Conservation (phyloP, 495 filamentous ascomycete species). For the Podospora appendiculata region DNA sequence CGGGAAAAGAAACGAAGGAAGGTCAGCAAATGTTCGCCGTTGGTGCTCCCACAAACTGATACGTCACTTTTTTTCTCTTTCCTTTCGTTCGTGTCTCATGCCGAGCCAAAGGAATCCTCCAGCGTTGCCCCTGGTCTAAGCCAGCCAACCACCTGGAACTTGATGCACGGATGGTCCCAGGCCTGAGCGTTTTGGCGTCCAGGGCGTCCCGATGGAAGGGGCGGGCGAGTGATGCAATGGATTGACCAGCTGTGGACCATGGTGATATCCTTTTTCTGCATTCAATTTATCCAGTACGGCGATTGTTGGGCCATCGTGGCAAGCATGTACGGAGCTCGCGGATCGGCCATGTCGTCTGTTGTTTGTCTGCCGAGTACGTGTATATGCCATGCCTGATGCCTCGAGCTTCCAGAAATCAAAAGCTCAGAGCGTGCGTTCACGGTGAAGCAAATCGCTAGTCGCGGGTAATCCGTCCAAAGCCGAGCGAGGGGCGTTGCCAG, state of each 20-base stretch:
- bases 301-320: too few relatives aligned
- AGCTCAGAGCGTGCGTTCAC: neutral
- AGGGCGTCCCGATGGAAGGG: too few relatives aligned
- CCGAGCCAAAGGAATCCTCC: neutral
- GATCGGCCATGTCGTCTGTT: too few relatives aligned
- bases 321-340: too few relatives aligned
- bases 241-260: too few relatives aligned
- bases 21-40: neutral
- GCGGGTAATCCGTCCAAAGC: slow-evolving; percentile 4
- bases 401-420: neutral
- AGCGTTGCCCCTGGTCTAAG: neutral
- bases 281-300: too few relatives aligned
- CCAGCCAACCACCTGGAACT: neutral
- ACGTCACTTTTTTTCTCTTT: neutral
- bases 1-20: neutral
- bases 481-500: neutral
- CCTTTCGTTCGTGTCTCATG: neutral
- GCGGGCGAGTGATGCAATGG: too few relatives aligned
- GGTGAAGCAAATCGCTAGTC: slow-evolving; percentile 2
- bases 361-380: neutral
- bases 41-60: neutral
- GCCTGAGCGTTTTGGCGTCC: too few relatives aligned
- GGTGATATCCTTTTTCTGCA: too few relatives aligned
- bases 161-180: too few relatives aligned
- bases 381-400: neutral